Percentiles rank a stretch among this genome's conserved stretches.
These are phyloP conservation scores for Pichiaceae sp. DNA, from an alignment of 1,139 yeast species.

Conservation along the genomic window DNA sequence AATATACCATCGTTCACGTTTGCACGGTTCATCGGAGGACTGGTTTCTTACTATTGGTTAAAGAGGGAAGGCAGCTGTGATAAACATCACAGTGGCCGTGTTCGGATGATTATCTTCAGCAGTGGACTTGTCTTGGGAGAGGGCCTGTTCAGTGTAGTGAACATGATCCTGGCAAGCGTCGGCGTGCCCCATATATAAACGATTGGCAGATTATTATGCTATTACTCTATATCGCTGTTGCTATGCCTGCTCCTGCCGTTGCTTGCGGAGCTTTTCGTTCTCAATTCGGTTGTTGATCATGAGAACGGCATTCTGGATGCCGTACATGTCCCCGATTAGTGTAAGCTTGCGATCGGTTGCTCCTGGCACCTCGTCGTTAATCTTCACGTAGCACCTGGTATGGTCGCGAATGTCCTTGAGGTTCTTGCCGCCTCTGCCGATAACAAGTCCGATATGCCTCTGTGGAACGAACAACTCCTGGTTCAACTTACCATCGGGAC, in stretches of 20 bases:
- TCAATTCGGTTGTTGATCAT: slow-evolving; percentile 72
- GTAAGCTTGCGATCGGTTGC: slow-evolving; percentile 55
- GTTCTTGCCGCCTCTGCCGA: slow-evolving; percentile 81
- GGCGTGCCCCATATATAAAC: slow-evolving; percentile 36
- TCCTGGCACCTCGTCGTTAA: slow-evolving; percentile 57
- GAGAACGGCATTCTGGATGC: slow-evolving; percentile 71
- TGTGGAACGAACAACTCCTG: slow-evolving; percentile 75
- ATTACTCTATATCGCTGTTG: not conserved
- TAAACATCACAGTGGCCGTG: slow-evolving; percentile 18
- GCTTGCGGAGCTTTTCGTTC: slow-evolving; percentile 42
- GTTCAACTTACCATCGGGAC: slow-evolving; percentile 38
- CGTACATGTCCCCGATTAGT: slow-evolving; percentile 59
- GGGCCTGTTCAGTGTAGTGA: slow-evolving; percentile 76
- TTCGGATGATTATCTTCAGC: slow-evolving; percentile 75
- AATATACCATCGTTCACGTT: slow-evolving; percentile 90
- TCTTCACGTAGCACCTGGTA: slow-evolving; percentile 70
- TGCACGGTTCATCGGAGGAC: slow-evolving; percentile 87
- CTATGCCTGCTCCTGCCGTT: slow-evolving; percentile 6
- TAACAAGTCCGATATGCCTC: slow-evolving; percentile 72
- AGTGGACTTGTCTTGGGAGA: slow-evolving; percentile 93
- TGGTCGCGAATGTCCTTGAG: slow-evolving; percentile 71
- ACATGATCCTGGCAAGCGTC: slow-evolving; percentile 68
- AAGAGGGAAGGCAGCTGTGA: slow-evolving; percentile 23
- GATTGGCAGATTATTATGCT: not conserved
- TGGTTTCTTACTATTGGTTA: slow-evolving; percentile 59